phyloP scores from a whole-genome alignment of 306 rosid genomes.

The Amphicarpaea edgeworthii region DNA sequence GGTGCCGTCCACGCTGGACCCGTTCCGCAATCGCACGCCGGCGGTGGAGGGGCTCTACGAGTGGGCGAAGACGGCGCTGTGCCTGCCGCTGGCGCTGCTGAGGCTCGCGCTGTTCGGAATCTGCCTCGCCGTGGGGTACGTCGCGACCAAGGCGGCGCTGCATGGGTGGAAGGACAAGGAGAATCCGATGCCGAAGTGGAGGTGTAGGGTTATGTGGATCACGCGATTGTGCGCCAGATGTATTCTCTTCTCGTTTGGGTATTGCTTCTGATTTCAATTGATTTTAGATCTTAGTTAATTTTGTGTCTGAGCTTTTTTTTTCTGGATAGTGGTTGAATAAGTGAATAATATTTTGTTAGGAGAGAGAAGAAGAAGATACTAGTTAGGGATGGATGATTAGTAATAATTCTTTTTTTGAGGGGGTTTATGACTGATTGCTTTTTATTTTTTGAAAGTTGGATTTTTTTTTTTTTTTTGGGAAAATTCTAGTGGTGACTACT shows the following conservation, averaged over 20 bases:
- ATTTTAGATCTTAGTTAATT: slow-evolving; percentile 29
- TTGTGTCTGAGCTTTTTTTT: not conserved
- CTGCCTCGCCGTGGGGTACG: slow-evolving; percentile 64
- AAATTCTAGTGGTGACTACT: too few relatives aligned
- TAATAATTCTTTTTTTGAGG: too few relatives aligned
- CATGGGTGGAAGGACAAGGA: slow-evolving; percentile 80
- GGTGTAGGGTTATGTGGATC: slow-evolving; percentile 82
- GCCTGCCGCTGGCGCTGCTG: slow-evolving; percentile 64
- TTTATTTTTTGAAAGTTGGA: not conserved
- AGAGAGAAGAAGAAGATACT: not conserved
- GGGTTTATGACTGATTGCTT: not conserved
- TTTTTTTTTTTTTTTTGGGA: not conserved
- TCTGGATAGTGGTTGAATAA: not conserved
- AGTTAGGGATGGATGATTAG: too few relatives aligned
- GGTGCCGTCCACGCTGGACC: slow-evolving; percentile 63
- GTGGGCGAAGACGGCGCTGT: slow-evolving; percentile 63
- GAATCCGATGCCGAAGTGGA: slow-evolving; percentile 89
- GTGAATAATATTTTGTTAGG: not conserved
- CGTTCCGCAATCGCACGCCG: slow-evolving; percentile 70
- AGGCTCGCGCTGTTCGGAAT: slow-evolving; percentile 74
- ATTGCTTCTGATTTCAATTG: slow-evolving; percentile 7
- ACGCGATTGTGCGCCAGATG: slow-evolving; percentile 75
- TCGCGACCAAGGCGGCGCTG: slow-evolving; percentile 80
- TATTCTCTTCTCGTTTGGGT: slow-evolving; percentile 96
- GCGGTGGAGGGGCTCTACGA: slow-evolving; percentile 71